Base-by-base conservation (phyloP, 1,284 basidiomycete genomes). In the Peniophora sp. region DNA sequence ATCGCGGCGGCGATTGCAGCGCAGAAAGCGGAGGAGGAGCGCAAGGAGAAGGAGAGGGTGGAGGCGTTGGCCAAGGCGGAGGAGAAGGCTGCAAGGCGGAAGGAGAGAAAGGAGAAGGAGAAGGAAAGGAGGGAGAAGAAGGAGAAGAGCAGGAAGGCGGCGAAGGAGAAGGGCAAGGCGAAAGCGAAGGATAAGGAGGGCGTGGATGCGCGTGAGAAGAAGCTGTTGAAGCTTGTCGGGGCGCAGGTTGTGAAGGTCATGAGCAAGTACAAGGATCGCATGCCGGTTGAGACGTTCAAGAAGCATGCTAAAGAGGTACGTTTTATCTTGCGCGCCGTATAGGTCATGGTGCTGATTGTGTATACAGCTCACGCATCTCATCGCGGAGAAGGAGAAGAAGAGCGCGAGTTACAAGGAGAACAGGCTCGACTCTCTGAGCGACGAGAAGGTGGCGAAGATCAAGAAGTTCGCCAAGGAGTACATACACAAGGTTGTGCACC, bases 381-480 rank as follows among this genome's bases (percentile, higher is more conserved):
- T 99, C 49, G 78, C 85, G 15, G 87, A 92, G 52, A 98, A 97
- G 68, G 97, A 99, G 75, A 95, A 93, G 70, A 94, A 92, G 64
- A 85, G 88, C 3, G 68, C 79, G n/a, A 80, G 78, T 35, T 96
- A 88, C 64, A 76, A 76, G 52, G 78, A 86, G 22, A 77, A 77
- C 27, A 78, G 78, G 46, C 75, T 93, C 44, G 89, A 93, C 6
- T 50, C 75, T 10, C 74, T 99, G 10, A 83, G 90, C 1, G 87
- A 92, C 1, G 93, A 97, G 55, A 98, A 98, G 65, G 71, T 77
- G 43, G 63, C 67, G 45, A 98, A 98, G 73, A 93, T 99, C 65
- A 97, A 94, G 70, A 83, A 88, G 58, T 99, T 96, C 64, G 78
- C 90, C 37, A 93, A 95, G 65, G 92, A 96, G 47, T 99, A 86